Base-by-base conservation (phyloP, 208 protist species). In the Blastocrithidia nonstop region DNA sequence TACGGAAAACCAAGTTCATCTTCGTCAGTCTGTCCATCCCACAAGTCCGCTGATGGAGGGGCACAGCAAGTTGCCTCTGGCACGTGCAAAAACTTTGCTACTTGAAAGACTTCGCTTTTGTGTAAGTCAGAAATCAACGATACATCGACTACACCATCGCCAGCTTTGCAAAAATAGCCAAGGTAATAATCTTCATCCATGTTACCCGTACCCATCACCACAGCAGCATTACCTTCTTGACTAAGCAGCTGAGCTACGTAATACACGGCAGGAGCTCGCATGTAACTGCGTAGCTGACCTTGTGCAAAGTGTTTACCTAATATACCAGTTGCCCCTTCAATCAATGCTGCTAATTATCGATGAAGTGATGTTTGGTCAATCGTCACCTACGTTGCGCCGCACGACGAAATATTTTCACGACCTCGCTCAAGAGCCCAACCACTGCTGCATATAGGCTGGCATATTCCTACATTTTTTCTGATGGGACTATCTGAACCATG, bases 191-290 rank as follows among this genome's bases (percentile, higher is more conserved):
- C 95, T 52, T 97, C 94, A 50, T 97, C 95, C 70, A 79, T 93
- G 70, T 98, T 98, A 7, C 95, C 95, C 13, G 94, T 97, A 11
- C 94, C 94, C 70, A 97, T 90, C 13, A 97, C 94, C 49, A 97
- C 82, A 9, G 74, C 62, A n/a, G 92, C 86, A 0, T 43, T 74
- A 13, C 92, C 92, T 23, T 71, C 54, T 38, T 91, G 75, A 21
- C 54, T 71, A 21, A 91, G 55, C 23, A 97, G 62, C 64, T 97
- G 94, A 9, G 90, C 84, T 16, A 91, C 72, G 62, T 96, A 97
- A 60, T 88, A 97, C n/a, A 40, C 73, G 0, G 72, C 47, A 6
- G 94, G 94, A 0, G 94, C 96, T 33, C 94, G 74, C 90, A 96
- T 95, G 68, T 97, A 97, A 33, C 81, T 94, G 11, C 79, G 66